phyloP scores from a whole-genome alignment of 2,329 filamentous ascomycete species.

The Phialophora chinensis region DNA sequence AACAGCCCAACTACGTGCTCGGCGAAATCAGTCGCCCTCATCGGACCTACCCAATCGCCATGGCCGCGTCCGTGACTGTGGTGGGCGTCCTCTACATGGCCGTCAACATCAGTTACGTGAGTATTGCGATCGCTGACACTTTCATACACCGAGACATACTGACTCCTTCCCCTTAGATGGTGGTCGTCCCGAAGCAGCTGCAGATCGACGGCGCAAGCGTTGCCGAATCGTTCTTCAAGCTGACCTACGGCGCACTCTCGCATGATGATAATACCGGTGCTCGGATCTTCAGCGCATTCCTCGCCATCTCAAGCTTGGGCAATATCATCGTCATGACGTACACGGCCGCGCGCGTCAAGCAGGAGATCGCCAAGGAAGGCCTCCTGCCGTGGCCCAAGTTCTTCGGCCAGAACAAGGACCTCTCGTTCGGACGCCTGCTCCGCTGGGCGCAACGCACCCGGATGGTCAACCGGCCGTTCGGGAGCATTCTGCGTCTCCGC shows the following conservation, averaged over 20 bases:
- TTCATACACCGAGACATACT: neutral
- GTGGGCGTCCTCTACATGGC: slow-evolving; percentile 48
- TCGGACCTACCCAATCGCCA: slow-evolving; percentile 46
- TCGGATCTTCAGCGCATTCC: slow-evolving; percentile 55
- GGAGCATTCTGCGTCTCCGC: neutral
- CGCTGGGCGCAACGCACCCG: slow-evolving; percentile 9
- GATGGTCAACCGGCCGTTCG: neutral
- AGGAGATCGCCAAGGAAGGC: slow-evolving; percentile 66
- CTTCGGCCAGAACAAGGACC: slow-evolving; percentile 46
- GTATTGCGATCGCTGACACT: slow-evolving; percentile 28
- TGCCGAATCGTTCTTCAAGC: slow-evolving; percentile 42
- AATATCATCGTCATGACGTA: slow-evolving; percentile 65
- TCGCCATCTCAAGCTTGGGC: slow-evolving; percentile 61
- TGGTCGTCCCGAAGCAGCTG: slow-evolving; percentile 24
- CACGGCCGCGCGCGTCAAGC: slow-evolving; percentile 62
- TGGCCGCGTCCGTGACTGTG: slow-evolving; percentile 45
- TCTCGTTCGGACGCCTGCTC: slow-evolving; percentile 38
- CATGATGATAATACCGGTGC: slow-evolving; percentile 37
- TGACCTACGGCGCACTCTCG: slow-evolving; percentile 39
- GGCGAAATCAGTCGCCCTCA: slow-evolving; percentile 51
- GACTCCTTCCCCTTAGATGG: slow-evolving; percentile 24
- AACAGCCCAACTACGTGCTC: slow-evolving; percentile 52
- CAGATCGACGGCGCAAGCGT: slow-evolving; percentile 29
- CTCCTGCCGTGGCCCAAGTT: slow-evolving; percentile 59
- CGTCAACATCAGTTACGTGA: slow-evolving; percentile 54